Conservation (phyloP, 371 early-diverging fungal species). For the Rhizomucor pusillus region DNA sequence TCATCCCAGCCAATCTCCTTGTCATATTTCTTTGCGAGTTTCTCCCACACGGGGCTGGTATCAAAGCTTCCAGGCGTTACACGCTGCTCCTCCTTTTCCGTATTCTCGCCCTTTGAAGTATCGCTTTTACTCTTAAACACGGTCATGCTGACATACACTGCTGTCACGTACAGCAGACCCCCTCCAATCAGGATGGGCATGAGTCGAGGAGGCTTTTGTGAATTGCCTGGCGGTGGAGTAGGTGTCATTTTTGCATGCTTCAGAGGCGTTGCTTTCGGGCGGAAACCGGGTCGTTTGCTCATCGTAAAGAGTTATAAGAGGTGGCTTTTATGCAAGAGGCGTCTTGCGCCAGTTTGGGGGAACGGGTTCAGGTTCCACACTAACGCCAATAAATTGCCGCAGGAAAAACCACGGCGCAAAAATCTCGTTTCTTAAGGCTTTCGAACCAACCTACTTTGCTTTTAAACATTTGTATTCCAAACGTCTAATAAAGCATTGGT, state of each 20-base stretch:
- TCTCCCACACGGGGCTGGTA: constrained; percentile 42
- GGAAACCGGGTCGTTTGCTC: constrained; percentile 6
- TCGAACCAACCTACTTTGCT: too few relatives aligned
- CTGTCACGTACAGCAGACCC: constrained; percentile 40
- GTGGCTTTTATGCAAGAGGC: too few relatives aligned
- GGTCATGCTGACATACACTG: constrained; percentile 46
- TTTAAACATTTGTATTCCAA: too few relatives aligned
- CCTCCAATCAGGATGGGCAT: constrained; percentile 45
- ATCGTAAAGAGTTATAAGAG: neutral
- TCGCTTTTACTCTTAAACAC: constrained; percentile 45
- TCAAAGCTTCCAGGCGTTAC: constrained; percentile 38
- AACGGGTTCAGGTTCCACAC: too few relatives aligned
- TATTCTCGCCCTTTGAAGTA: constrained; percentile 10
- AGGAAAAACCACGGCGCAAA: too few relatives aligned
- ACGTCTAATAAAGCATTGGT: too few relatives aligned
- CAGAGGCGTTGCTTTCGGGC: constrained; percentile 6
- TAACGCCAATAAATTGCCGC: too few relatives aligned
- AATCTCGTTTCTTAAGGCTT: too few relatives aligned
- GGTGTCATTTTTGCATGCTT: constrained; percentile 1
- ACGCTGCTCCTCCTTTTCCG: constrained; percentile 16
- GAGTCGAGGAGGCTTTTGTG: constrained; percentile 20
- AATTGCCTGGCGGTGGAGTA: neutral
- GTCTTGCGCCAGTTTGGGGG: too few relatives aligned
- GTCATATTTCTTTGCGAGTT: constrained; percentile 61
- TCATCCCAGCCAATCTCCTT: constrained; percentile 66